Base-by-base conservation (phyloP, 768 basidiomycete genomes). In the Kwoniella shandongensis region DNA sequence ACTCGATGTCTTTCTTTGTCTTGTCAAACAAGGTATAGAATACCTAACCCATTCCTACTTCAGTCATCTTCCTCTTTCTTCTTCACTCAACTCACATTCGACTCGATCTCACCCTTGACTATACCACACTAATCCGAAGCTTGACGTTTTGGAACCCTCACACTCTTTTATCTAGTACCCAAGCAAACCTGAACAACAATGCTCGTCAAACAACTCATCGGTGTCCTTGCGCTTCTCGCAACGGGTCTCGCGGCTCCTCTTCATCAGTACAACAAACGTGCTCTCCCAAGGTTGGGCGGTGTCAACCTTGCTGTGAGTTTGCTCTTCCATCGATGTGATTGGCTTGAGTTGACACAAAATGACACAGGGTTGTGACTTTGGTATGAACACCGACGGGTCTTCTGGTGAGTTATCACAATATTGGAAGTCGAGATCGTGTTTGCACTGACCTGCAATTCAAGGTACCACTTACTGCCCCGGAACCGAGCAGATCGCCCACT, bases 401-500 rank as follows among this genome's bases (percentile, higher is more conserved):
- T 54, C 51, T 29, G 61, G 65, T 59, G 38, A 45, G 63, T 44
- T 20, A n/a, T n/a, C n/a, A 32, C 32, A 32, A 13, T 6, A 6
- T 32, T 32, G 7, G 13, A 32, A 13, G 13, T 13, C 6, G 32
- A 32, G 32, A 32, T 32, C 32, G 6, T 32, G 32, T 32, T 13
- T 32, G 32, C 13, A 32, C 32, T 27, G 8, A 41, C 27, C 44
- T 44, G 59, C 7, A 3, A 22, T 15, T 22, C n/a, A 3, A 55
- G 54, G 55, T 26, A 59, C 61, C 6, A 36, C 45, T 27, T 55
- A 63, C 44, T 65, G 66, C 44, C 66, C 69, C 20, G 82, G 81
- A 5, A 62, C 76, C 1, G 63, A 73, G 27, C 85, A 86, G 66
- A 85, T 86, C 82, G 65, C 78, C 40, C 85, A 86, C 67, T 86